These are phyloP conservation scores for Dryas drummondii DNA, from an alignment of 306 rosid species.

Conservation along the genomic window DNA sequence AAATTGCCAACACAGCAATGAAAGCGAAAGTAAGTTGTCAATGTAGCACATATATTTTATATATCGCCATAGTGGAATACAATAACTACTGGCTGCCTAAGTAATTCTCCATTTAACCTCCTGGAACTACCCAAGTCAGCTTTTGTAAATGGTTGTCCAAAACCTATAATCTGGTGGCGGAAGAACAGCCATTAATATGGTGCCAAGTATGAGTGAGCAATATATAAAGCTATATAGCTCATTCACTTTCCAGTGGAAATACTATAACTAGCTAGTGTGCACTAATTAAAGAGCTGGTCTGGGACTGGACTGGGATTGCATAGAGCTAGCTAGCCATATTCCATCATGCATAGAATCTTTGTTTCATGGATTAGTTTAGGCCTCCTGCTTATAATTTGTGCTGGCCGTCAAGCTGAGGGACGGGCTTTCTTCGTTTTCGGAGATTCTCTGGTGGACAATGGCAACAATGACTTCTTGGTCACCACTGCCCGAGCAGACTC, in stretches of 20 bases:
- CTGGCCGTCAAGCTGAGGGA: constrained; percentile 42
- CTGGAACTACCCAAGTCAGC: neutral
- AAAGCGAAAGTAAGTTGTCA: neutral
- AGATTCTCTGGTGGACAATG: constrained; percentile 76
- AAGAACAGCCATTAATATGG: constrained; percentile 22
- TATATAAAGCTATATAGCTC: constrained; percentile 23
- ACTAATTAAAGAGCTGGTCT: too few species aligned
- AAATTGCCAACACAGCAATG: neutral
- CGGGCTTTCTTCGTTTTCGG: constrained; percentile 84
- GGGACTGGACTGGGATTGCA: too few species aligned
- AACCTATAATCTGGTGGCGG: neutral
- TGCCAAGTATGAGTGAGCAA: constrained; percentile 8
- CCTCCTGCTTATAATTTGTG: constrained; percentile 11
- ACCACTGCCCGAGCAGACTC: constrained; percentile 72
- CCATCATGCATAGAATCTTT: constrained; percentile 37
- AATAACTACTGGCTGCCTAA: neutral
- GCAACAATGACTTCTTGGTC: constrained; percentile 68
- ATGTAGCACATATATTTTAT: neutral
- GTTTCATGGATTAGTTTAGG: constrained; percentile 27
- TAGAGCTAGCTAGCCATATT: constrained; percentile 4
- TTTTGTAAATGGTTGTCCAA: neutral
- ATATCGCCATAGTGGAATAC: neutral
- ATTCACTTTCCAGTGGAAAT: constrained; percentile 14
- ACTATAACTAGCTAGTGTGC: too few species aligned
- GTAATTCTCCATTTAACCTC: neutral